Percentiles rank a stretch among this genome's conserved stretches.
phyloP scores from a whole-genome alignment of 2,329 filamentous ascomycete species.

The Verticillium klebahnii region DNA sequence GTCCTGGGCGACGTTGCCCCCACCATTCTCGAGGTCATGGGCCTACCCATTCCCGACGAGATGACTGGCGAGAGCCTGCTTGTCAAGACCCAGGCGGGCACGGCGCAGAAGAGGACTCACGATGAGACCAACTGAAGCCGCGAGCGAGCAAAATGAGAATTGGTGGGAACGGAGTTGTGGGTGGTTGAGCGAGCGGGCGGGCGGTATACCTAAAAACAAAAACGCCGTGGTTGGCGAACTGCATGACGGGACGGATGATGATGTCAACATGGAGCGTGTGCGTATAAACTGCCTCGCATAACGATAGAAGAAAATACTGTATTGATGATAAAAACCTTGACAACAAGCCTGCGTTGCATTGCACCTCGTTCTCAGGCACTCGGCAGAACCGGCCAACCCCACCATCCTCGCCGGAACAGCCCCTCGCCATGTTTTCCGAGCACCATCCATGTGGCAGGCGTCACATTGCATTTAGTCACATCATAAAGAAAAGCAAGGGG shows the following conservation, averaged over 20 bases:
- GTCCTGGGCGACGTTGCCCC: conserved; percentile 97
- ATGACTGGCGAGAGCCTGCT: conserved; percentile 88
- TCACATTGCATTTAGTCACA: no score
- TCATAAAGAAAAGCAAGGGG: not conserved
- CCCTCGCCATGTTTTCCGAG: no score
- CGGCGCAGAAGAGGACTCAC: not conserved
- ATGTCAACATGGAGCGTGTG: not conserved
- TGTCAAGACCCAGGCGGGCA: conserved; percentile 56
- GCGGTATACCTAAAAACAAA: not conserved
- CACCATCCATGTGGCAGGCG: no score
- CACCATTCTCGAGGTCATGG: conserved; percentile 89
- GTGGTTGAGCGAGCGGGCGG: not conserved
- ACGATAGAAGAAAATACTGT: not conserved
- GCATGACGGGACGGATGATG: not conserved
- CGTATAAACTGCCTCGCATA: not conserved
- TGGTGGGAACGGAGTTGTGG: not conserved
- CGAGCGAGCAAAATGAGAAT: not conserved
- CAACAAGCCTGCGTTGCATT: not conserved
- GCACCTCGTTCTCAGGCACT: no score
- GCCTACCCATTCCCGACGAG: conserved; percentile 80
- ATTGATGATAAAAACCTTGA: not conserved
- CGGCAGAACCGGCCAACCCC: no score
- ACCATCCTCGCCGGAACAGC: no score
- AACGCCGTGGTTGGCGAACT: not conserved
- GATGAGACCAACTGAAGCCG: not conserved